Percentiles rank a stretch among this genome's conserved stretches.
Conservation (phyloP, 2,329 filamentous ascomycete genomes). For the Blastomyces gilchristii region DNA sequence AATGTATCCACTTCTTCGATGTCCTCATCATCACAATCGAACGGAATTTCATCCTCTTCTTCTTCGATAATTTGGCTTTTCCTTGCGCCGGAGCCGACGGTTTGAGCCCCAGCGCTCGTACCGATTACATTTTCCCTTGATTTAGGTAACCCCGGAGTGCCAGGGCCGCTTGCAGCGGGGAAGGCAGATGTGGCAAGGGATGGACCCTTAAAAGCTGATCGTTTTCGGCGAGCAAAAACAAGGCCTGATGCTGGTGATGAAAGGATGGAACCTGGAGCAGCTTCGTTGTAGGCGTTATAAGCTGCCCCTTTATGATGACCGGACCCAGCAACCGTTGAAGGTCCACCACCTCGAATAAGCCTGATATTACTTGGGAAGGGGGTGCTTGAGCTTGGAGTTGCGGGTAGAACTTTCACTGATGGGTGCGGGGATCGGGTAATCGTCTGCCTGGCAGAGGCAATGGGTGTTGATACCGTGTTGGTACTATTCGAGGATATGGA, state of each 20-base stretch:
- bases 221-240: slow-evolving; percentile 38
- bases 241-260: slow-evolving; percentile 34
- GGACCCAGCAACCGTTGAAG: slow-evolving; percentile 15
- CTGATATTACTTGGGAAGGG: slow-evolving; percentile 79
- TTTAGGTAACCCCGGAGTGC: slow-evolving; percentile 25
- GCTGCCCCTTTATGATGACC: slow-evolving; percentile 21
- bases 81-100: slow-evolving; percentile 23
- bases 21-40: slow-evolving; percentile 23
- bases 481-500: slow-evolving; percentile 78
- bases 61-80: slow-evolving; percentile 38
- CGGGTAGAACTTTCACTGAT: slow-evolving; percentile 89
- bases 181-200: slow-evolving; percentile 32
- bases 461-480: slow-evolving; percentile 57
- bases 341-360: slow-evolving; percentile 51
- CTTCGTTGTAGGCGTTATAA: slow-evolving; percentile 30
- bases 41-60: slow-evolving; percentile 29
- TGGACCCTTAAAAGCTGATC: slow-evolving; percentile 38
- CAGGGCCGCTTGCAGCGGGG: slow-evolving; percentile 24
- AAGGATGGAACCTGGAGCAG: slow-evolving; percentile 27
- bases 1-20: slow-evolving; percentile 36
- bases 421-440: slow-evolving; percentile 67
- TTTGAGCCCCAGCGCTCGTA: slow-evolving; percentile 13
- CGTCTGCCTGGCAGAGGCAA: slow-evolving; percentile 43
- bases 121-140: slow-evolving; percentile 23
- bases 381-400: slow-evolving; percentile 62